A percentile compares a stretch with the other conserved stretches of the same genome.
Evolutionary conservation across 2,329 filamentous ascomycete genomes (phyloP).

Genomic region (Xylaria sp.): DNA sequence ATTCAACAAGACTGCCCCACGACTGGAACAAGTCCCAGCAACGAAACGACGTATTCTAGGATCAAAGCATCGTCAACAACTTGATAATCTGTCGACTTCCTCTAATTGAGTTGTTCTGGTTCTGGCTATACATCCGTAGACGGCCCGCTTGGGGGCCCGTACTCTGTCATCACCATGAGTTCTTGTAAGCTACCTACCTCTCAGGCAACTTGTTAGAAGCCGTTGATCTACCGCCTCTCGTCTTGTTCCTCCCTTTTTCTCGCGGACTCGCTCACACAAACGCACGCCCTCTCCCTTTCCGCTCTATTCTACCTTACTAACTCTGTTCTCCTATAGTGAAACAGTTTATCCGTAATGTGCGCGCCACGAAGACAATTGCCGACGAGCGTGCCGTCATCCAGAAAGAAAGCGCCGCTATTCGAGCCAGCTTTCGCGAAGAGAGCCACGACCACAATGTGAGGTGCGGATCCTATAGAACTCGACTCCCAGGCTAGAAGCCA

Average conservation of each 20-base stretch:
- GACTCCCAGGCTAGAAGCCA: not conserved
- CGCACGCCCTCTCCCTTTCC: not conserved
- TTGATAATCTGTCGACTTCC: constrained; percentile 3
- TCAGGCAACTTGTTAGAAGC: not conserved
- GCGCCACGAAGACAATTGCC: constrained; percentile 97
- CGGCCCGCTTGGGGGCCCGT: constrained; percentile 40
- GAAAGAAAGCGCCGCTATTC: constrained; percentile 97
- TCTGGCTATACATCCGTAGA: constrained; percentile 37
- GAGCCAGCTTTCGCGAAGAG: constrained; percentile 97
- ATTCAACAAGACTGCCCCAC: constrained; percentile 23
- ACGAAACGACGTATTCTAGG: constrained; percentile 10
- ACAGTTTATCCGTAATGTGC: constrained; percentile 99
- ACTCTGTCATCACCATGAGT: constrained; percentile 39
- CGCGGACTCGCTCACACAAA: too few species aligned
- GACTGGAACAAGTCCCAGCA: constrained; percentile 2
- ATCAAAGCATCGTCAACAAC: constrained; percentile 1
- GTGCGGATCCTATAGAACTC: constrained; percentile 53
- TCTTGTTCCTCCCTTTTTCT: not conserved
- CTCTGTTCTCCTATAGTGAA: constrained; percentile 69
- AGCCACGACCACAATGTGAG: constrained; percentile 89
- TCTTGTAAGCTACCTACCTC: constrained; percentile 37
- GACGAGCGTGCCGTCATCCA: constrained; percentile 98
- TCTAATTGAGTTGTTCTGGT: constrained; percentile 7
- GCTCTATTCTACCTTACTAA: constrained; percentile 1
- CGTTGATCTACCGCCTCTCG: not conserved